Conservation (phyloP, 805 yeast genomes). For the Candida xyloterini region DNA sequence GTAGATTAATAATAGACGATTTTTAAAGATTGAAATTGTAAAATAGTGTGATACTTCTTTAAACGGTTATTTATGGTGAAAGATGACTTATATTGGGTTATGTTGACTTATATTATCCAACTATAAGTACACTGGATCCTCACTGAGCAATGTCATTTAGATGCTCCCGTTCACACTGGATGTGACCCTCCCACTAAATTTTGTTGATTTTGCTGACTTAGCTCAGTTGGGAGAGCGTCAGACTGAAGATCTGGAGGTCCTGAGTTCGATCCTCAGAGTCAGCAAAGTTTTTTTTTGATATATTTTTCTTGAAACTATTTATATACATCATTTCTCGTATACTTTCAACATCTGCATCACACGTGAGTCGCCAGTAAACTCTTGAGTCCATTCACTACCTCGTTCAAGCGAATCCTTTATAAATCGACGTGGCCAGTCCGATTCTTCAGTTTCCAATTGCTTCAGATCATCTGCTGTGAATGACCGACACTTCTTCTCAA, state of each 20-base stretch:
- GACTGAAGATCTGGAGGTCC: conserved; percentile 30
- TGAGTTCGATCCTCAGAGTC: conserved; percentile 28
- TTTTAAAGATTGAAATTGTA: neutral
- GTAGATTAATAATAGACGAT: conserved; percentile 1
- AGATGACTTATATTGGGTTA: too few species aligned
- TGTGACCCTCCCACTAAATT: neutral
- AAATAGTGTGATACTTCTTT: neutral
- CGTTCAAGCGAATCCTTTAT: conserved; percentile 69
- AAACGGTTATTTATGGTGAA: too few species aligned
- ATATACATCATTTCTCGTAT: conserved; percentile 28
- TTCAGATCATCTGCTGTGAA: conserved; percentile 44
- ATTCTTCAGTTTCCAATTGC: conserved; percentile 60
- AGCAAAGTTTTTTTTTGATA: conserved; percentile 13
- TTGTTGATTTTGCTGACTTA: conserved; percentile 20
- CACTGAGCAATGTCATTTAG: too few species aligned
- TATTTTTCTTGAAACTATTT: neutral
- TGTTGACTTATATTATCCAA: too few species aligned
- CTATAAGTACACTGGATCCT: too few species aligned
- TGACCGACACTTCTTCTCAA: conserved; percentile 48
- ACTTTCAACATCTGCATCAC: conserved; percentile 53
- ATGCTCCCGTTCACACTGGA: too few species aligned
- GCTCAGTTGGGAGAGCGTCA: conserved; percentile 30
- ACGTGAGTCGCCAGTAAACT: conserved; percentile 65
- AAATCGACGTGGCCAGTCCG: conserved; percentile 88
- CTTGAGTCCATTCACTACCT: conserved; percentile 85